Evolutionary conservation across 2,329 filamentous ascomycete species (phyloP), one percentile per base, ranked within the genome.

Genomic region (Ilyonectria destructans): DNA sequence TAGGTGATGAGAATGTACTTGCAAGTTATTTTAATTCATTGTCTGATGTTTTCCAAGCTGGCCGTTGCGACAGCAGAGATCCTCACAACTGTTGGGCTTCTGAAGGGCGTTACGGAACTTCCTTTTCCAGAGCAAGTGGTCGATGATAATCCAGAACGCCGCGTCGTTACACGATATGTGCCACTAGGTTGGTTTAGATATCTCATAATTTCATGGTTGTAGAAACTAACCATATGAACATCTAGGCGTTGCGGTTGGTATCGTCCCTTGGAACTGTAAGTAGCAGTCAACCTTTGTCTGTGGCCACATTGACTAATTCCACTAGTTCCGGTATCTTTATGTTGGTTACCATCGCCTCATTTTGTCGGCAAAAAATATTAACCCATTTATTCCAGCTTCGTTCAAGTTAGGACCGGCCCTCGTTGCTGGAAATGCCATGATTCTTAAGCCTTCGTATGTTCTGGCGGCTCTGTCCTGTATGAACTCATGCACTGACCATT

Each of bases 361-460:
- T 52, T 5, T 21, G 13, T 9, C 6, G 5, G n/a, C 8, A 6
- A 12, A 4, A 15, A 31, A 7, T 3, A 10, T 9, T 60, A 51
- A 63, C 35, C 45, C 26, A 23, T 85, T 2, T 84, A 85, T 2
- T 87, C 85, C 85, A 88, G 88, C 73, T 85, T 85, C 73, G 87
- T 88, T n/a, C 64, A 91, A 91, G 76, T 77, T 91, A 29, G 84
- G 82, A 2, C 85, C 88, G 0, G 86, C 87, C 4, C 75, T 91
- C 6, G 71, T 90, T 45, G 87, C 88, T 0, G 87, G 87, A 12
- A 88, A 88, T 73, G 77, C 79, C n/a, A 77, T 89, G 59, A 87
- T 89, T 67, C 76, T 87, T 70, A 89, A 89, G 78, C 86, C 87
- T 2, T 88, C 86, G 17, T 61, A 65, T 6, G 62, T 49, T n/a